phyloP scores from a whole-genome alignment of 2,329 filamentous ascomycete species.

The Nemania bipapillata region DNA sequence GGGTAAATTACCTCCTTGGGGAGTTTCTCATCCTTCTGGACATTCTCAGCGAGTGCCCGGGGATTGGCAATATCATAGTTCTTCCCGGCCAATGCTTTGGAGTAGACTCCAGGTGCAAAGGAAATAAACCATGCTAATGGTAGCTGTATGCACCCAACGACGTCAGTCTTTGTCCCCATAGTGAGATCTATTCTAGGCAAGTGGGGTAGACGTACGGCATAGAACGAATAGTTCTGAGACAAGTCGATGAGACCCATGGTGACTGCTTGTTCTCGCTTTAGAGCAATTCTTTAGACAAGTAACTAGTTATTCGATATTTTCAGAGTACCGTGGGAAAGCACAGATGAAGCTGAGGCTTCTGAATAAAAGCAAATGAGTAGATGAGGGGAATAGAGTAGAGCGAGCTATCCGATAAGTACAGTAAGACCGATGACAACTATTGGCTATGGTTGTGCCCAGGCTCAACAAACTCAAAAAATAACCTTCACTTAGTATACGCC shows the following conservation, averaged over 20 bases:
- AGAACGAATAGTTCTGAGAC: constrained; percentile 44
- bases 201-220: constrained; percentile 35
- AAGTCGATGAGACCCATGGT: constrained; percentile 39
- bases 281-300: neutral
- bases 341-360: constrained; percentile 3
- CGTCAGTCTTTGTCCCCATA: constrained; percentile 9
- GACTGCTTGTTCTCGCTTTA: constrained; percentile 3
- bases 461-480: neutral
- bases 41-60: constrained; percentile 27
- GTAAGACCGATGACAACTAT: neutral
- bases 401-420: neutral
- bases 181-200: too few relatives aligned
- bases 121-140: constrained; percentile 38
- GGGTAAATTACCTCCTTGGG: constrained; percentile 37
- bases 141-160: constrained; percentile 28
- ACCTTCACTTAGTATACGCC: neutral
- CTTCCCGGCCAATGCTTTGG: constrained; percentile 24
- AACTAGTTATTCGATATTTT: neutral
- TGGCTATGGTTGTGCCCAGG: neutral
- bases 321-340: neutral
- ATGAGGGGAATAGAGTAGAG: neutral
- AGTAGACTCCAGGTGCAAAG: constrained; percentile 30
- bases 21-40: constrained; percentile 39
- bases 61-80: constrained; percentile 39
- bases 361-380: neutral